These are phyloP conservation scores for Didymella lethalis DNA, from an alignment of 2,329 filamentous ascomycete species.

Conservation along the genomic window DNA sequence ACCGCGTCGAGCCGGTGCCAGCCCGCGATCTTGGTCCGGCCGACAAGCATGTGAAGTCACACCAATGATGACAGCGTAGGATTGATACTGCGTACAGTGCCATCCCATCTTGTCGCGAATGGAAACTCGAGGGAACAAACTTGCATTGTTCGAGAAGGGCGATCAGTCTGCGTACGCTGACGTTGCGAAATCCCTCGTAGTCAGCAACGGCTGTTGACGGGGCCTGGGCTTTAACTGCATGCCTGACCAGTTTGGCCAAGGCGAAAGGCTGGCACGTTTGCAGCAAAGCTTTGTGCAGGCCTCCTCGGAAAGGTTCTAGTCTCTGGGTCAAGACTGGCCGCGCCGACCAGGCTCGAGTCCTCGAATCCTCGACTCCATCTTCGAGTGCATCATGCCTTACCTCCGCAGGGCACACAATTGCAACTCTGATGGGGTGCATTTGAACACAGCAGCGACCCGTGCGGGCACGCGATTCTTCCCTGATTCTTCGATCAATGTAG, in stretches of 20 bases:
- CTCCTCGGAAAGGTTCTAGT: not conserved
- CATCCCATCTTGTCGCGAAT: conserved; percentile 8
- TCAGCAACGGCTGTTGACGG: not conserved
- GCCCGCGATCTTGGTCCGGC: conserved; percentile 15
- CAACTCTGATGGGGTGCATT: conserved; percentile 7
- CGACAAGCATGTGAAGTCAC: conserved; percentile 18
- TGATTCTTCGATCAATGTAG: conserved; percentile 7
- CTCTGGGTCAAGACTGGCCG: not conserved
- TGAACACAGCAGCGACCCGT: conserved; percentile 8
- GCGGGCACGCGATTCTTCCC: conserved; percentile 16
- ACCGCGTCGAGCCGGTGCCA: conserved; percentile 15
- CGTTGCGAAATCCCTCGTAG: not conserved
- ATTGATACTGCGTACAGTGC: conserved; percentile 12
- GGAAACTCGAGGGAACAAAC: conserved; percentile 7
- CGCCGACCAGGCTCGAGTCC: conserved; percentile 2
- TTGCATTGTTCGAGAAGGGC: conserved; percentile 10
- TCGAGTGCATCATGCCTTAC: conserved; percentile 10
- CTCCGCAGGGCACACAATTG: conserved; percentile 9
- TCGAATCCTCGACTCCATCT: not conserved
- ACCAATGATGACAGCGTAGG: conserved; percentile 22
- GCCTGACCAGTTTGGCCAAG: not conserved
- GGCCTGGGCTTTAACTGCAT: not conserved
- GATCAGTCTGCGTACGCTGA: not conserved
- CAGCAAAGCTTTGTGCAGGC: not conserved
- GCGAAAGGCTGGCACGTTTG: not conserved